A percentile compares a stretch with the other conserved stretches of the same genome.
Conservation (phyloP, 257 asterid species). For the Gentiana dahurica region DNA sequence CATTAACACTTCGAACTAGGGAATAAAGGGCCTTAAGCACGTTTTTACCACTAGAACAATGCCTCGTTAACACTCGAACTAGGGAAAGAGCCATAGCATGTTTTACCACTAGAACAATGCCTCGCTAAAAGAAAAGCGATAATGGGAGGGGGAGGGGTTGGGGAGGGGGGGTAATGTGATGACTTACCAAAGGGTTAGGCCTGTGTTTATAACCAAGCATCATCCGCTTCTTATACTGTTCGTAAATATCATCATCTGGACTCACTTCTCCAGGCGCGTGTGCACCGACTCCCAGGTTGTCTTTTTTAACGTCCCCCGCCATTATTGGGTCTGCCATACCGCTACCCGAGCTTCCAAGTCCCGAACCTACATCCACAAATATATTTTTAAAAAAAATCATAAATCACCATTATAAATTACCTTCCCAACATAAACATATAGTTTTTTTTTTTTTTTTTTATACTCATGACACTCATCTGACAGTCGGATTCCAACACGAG, state of each 20-base stretch:
- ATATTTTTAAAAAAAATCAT: not conserved
- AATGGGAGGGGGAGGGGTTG: too few species aligned
- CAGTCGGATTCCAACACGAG: too few species aligned
- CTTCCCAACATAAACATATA: not conserved
- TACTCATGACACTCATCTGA: too few species aligned
- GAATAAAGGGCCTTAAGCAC: too few species aligned
- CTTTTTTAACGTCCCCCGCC: conserved; percentile 71
- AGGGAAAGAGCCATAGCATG: too few species aligned
- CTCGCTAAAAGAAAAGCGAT: too few species aligned
- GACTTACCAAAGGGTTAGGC: conserved; percentile 81
- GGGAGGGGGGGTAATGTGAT: too few species aligned
- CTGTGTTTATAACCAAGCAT: conserved; percentile 88
- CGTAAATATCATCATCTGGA: conserved; percentile 83
- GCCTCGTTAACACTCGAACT: too few species aligned
- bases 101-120: too few species aligned
- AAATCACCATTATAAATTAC: not conserved
- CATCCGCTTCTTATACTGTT: conserved; percentile 94
- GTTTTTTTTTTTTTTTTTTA: not conserved
- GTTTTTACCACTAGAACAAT: too few species aligned
- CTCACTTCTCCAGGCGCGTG: conserved; percentile 83
- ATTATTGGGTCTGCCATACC: conserved; percentile 80
- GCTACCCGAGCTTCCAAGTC: conserved; percentile 78
- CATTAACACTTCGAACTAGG: too few species aligned
- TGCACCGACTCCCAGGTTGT: conserved; percentile 92
- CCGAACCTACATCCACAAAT: conserved; percentile 50